Percentiles rank a stretch among this genome's conserved stretches.
phyloP scores from a whole-genome alignment of 2,329 filamentous ascomycete genomes.

The Fusarium continuum region DNA sequence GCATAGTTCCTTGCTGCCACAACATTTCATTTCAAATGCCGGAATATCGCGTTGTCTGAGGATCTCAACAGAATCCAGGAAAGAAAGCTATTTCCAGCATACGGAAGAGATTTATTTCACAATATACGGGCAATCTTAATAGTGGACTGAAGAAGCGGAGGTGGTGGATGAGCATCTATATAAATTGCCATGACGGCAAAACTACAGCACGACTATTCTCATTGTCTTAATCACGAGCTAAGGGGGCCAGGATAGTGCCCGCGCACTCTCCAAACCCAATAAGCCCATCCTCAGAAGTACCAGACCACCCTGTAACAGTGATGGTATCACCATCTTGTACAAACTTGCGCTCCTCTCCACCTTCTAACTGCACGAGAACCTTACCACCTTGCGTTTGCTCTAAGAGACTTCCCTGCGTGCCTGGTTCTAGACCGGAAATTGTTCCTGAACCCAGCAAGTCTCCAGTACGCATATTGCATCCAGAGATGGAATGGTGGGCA shows the following conservation, averaged over 20 bases:
- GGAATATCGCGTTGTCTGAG: no score
- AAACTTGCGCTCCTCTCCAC: conserved; percentile 60
- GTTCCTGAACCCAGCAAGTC: conserved; percentile 82
- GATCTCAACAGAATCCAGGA: no score
- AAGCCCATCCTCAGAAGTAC: conserved; percentile 7
- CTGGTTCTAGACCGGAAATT: conserved; percentile 70
- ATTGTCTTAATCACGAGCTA: background rate
- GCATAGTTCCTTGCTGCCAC: no score
- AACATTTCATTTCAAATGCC: no score
- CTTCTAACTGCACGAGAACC: conserved; percentile 65
- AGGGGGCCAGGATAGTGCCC: conserved; percentile 6
- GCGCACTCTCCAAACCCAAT: conserved; percentile 37
- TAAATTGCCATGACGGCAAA: no score
- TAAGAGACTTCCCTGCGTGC: conserved; percentile 74
- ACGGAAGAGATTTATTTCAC: no score
- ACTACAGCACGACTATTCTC: no score
- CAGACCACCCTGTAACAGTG: conserved; percentile 32
- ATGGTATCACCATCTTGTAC: conserved; percentile 36
- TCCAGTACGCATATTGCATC: conserved; percentile 77
- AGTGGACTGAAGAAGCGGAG: no score
- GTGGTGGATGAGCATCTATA: no score
- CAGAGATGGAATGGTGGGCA: conserved; percentile 79
- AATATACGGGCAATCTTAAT: no score
- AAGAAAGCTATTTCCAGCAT: no score
- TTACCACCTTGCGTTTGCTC: conserved; percentile 79